These are phyloP conservation scores for Triglochin maritima DNA, from an alignment of 106 monocot species.

Conservation along the genomic window DNA sequence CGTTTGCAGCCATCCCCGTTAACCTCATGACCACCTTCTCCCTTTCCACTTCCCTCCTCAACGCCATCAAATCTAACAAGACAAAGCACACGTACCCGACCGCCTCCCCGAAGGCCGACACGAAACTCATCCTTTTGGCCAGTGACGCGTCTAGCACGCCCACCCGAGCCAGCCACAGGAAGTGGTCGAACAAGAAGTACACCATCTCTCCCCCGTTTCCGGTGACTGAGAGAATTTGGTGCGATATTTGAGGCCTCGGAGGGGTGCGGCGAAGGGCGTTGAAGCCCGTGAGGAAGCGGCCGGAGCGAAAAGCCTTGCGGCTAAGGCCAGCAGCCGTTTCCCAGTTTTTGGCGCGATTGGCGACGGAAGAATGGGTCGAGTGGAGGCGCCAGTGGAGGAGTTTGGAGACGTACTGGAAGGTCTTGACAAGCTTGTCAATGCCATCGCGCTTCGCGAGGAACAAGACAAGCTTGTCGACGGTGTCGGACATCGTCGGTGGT, in stretches of 20 bases:
- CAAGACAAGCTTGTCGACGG: conserved; percentile 92
- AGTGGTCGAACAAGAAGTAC: conserved; percentile 99
- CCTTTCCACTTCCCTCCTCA: conserved; percentile 37
- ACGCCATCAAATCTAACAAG: conserved; percentile 46
- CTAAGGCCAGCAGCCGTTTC: conserved; percentile 80
- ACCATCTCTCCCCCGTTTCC: conserved; percentile 96
- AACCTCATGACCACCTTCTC: conserved; percentile 73
- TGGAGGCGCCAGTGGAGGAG: conserved; percentile 54
- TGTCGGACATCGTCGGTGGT: conserved; percentile 24
- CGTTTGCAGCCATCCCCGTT: conserved; percentile 70
- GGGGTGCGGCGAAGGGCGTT: conserved; percentile 65
- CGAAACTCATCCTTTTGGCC: conserved; percentile 60
- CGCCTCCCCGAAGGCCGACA: conserved; percentile 85
- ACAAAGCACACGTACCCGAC: conserved; percentile 86
- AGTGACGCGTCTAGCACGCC: conserved; percentile 52
- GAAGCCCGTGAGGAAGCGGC: conserved; percentile 92
- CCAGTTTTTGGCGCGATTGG: conserved; percentile 64
- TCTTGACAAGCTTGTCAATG: conserved; percentile 99
- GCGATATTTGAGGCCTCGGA: conserved; percentile 17
- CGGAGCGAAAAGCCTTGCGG: conserved; percentile 89
- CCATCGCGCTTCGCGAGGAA: conserved; percentile 99
- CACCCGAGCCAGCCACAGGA: conserved; percentile 63
- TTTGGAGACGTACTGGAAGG: conserved; percentile 97
- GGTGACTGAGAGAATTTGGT: conserved; percentile 43
- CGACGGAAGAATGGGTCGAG: conserved; percentile 26